Base-by-base conservation (phyloP, 441 rosid species). In the Populus trichocarpa region DNA sequence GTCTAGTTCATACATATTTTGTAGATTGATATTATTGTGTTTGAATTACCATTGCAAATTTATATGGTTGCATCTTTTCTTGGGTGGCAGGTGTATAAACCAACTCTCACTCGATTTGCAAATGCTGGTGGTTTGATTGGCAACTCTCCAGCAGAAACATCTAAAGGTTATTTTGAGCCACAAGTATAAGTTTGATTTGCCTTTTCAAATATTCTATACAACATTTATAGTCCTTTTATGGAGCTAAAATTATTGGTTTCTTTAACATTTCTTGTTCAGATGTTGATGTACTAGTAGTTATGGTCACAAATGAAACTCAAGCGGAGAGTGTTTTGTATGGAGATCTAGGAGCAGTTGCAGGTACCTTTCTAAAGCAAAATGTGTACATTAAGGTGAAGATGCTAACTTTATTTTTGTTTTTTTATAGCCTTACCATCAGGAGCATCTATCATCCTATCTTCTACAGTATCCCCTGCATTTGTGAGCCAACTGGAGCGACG, bases 221-320 rank as follows among this genome's bases (percentile, higher is more conserved):
- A 65, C 69, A n/a, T 65, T n/a, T 65, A 46, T 28, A 65, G 30
- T 3, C 30, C 69, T n/a, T 65, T 22, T 65, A 1, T 12, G 32
- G 69, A 65, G 30, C 69, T 65, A 65, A 23, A 65, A 8, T n/a
- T 1, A 33, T 63, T 75, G 69, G 32, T 69, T 73, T 69, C 32
- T 80, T 12, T 65, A 65, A 80, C 61, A 63, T 79, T 77, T 76
- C 64, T 77, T 74, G 68, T 81, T 65, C 88, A 96, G 99, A 89
- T 85, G 94, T 90, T 71, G 95, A 94, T 85, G 87, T 94, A 82
- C 93, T 96, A 73, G 87, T 96, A 70, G 77, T 96, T 84, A 96
- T 96, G 98, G 99, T 96, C 77, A 89, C 98, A 77, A 96, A 94
- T 81, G 98, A 96, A 87, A 84, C 84, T 80, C 99, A 94, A 87